Evolutionary conservation across 164 flowering plant species (phyloP), one percentile per base, ranked within the genome.

Genomic region (Magnolia changhungtana): DNA sequence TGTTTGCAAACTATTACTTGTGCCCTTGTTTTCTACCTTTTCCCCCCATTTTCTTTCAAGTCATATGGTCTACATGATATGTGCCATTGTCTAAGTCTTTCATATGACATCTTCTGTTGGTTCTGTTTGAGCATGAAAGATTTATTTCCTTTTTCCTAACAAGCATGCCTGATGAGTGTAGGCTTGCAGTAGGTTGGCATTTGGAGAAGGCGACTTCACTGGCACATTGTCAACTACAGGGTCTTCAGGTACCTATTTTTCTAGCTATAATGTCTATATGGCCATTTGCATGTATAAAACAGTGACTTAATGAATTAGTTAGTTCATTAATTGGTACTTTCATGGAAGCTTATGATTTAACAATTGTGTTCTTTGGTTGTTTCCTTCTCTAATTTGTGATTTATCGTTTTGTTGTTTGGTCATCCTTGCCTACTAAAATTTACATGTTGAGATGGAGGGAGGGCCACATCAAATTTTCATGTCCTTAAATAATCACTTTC

Each of bases 171-270:
- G 50, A 68, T 29, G 29, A 14, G 63, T 87, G 80, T 84, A 96
- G 98, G 98, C 89, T 80, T 91, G 93, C 83, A 85, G 87, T 72
- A 89, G 94, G 71, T 85, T 82, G 78, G 87, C 88, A 74, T 82
- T 83, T 79, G 88, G 86, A 50, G 95, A 91, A 55, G 82, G 78
- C 79, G 87, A 84, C 75, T 86, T 90, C 83, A 85, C 86, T 71
- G 75, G 78, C 11, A 7, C 45, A 51, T 76, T 76, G 55, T 58
- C 78, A 69, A 76, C 67, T 68, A 29, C 71, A 68, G 71, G 71
- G n/a, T 29, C 71, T 68, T 29, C 71, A 68, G 71, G 71, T 68
- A 23, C 31, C 20, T n/a, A 68, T 1, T 68, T 68, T 27, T 68
- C 19, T 29, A 18, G 50, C 71, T 68, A 11, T 55, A 55, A 11